phyloP scores from a whole-genome alignment of 192 early-diverging fungal species.

The Chytriomyces confervae region DNA sequence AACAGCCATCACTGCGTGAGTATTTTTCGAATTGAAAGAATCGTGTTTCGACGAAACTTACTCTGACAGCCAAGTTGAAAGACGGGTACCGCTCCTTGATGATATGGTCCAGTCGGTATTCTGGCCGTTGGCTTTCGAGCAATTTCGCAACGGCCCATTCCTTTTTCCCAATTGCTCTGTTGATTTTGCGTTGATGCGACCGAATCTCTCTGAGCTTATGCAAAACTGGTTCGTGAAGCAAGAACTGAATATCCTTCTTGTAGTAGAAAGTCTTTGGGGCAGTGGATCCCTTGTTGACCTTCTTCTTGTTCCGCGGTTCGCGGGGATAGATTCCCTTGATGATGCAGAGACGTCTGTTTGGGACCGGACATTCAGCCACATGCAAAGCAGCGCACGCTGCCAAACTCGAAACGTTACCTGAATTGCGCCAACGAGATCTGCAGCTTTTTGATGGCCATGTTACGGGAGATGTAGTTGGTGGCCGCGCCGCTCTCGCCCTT shows the following conservation, averaged over 20 bases:
- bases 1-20: neutral
- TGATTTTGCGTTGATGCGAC: slow-evolving; percentile 83
- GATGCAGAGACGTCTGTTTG: slow-evolving; percentile 88
- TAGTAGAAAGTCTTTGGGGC: slow-evolving; percentile 90
- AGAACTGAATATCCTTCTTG: slow-evolving; percentile 93
- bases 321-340: slow-evolving; percentile 98
- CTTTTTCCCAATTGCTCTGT: slow-evolving; percentile 81
- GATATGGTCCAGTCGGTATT: slow-evolving; percentile 90
- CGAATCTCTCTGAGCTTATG: slow-evolving; percentile 93
- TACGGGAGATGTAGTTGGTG: slow-evolving; percentile 87
- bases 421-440: slow-evolving; percentile 94
- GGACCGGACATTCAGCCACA: neutral
- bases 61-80: slow-evolving; percentile 27
- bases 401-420: slow-evolving; percentile 56
- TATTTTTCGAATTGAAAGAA: neutral
- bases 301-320: slow-evolving; percentile 93
- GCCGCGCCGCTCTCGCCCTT: slow-evolving; percentile 91
- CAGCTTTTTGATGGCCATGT: slow-evolving; percentile 90
- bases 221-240: slow-evolving; percentile 93
- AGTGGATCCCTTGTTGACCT: slow-evolving; percentile 87
- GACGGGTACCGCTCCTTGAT: slow-evolving; percentile 81
- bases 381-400: neutral
- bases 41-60: neutral
- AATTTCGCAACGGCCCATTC: slow-evolving; percentile 78
- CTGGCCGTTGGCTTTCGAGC: slow-evolving; percentile 77